Conservation (phyloP, 202 grass and related monocot species). For the Carex arenaria region DNA sequence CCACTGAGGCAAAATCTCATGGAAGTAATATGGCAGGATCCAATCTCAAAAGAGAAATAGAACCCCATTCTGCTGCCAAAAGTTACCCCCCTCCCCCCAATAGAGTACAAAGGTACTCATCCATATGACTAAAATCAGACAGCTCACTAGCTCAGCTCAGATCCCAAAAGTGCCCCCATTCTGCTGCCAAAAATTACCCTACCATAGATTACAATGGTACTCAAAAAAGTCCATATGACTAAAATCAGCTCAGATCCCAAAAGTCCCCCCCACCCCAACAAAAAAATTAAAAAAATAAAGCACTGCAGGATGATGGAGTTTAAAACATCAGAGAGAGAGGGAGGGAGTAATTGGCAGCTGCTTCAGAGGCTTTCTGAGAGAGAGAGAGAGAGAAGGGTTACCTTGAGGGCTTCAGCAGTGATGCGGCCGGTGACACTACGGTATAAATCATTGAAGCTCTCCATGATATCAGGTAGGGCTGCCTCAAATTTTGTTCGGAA, state of each 20-base stretch:
- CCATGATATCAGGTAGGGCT: constrained; percentile 78
- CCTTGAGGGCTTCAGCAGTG: constrained; percentile 98
- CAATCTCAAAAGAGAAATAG: not conserved
- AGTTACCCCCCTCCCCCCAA: not conserved
- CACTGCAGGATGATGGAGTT: not conserved
- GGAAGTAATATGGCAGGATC: not conserved
- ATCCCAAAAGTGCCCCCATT: not conserved
- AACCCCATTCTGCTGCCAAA: not conserved
- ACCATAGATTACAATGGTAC: not conserved
- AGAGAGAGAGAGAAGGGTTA: constrained; percentile 20
- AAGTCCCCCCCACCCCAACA: not conserved
- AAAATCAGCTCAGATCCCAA: not conserved
- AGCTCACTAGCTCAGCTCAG: not conserved
- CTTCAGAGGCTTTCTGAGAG: not conserved
- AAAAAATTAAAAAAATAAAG: no score
- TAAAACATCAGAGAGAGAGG: not conserved
- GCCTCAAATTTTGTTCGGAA: constrained; percentile 94
- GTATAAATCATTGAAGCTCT: constrained; percentile 94
- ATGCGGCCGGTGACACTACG: constrained; percentile 88
- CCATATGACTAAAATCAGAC: not conserved
- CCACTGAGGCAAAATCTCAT: not conserved
- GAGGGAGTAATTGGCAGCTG: not conserved
- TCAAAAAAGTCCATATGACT: no score
- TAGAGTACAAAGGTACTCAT: not conserved
- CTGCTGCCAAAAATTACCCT: not conserved